Percentiles rank a stretch among this genome's conserved stretches.
phyloP scores from a whole-genome alignment of 495 filamentous ascomycete genomes.

The Lepraria neglecta region DNA sequence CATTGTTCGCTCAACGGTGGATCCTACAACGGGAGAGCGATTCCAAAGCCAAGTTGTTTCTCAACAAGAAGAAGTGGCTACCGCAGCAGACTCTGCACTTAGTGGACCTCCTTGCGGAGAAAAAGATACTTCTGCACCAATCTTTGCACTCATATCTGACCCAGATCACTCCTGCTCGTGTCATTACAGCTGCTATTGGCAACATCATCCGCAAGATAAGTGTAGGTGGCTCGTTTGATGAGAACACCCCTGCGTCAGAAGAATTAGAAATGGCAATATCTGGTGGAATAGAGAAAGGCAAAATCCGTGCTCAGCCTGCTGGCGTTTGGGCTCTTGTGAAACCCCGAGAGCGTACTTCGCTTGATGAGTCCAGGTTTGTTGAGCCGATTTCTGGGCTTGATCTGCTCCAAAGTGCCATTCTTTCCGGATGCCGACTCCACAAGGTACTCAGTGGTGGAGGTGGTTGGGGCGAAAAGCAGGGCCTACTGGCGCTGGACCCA shows the following conservation, averaged over 20 bases:
- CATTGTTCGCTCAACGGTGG: constrained; percentile 56
- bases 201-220: constrained; percentile 73
- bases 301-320: constrained; percentile 44
- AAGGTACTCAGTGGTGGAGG: constrained; percentile 80
- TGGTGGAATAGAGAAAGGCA: constrained; percentile 47
- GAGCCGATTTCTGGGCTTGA: not conserved
- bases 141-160: constrained; percentile 47
- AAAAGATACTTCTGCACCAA: constrained; percentile 24
- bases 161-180: constrained; percentile 58
- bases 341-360: constrained; percentile 30
- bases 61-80: constrained; percentile 26
- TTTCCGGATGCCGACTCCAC: constrained; percentile 49
- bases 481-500: constrained; percentile 76
- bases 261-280: constrained; percentile 67
- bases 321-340: constrained; percentile 73
- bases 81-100: constrained; percentile 34
- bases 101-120: constrained; percentile 24
- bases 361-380: not conserved
- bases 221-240: constrained; percentile 36
- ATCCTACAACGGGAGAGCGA: constrained; percentile 16
- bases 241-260: constrained; percentile 59
- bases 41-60: constrained; percentile 23
- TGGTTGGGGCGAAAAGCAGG: constrained; percentile 83
- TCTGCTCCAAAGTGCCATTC: constrained; percentile 6
- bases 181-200: constrained; percentile 62